A percentile compares a stretch with the other conserved stretches of the same genome.
Evolutionary conservation across 352 stramenopile species (phyloP).

Genomic region (Phytopythium oedochilum): DNA sequence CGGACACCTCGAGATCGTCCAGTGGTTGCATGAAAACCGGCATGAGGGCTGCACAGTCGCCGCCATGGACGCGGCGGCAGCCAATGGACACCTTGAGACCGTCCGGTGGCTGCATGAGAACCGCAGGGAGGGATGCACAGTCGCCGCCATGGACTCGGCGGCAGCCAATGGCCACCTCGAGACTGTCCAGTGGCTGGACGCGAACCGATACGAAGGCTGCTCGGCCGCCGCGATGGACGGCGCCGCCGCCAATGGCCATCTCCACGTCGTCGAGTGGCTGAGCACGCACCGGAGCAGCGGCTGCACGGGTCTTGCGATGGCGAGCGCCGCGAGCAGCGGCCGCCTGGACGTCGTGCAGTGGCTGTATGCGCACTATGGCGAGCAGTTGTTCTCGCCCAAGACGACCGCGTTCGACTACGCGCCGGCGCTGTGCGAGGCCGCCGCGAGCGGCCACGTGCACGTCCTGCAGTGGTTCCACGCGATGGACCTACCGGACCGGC

Average conservation of each 20-base stretch:
- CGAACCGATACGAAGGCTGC: slow-evolving; percentile 9
- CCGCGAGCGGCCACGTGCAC: slow-evolving; percentile 18
- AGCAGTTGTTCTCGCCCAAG: neutral
- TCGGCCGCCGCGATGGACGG: slow-evolving; percentile 17
- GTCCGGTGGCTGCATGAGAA: slow-evolving; percentile 18
- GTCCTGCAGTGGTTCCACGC: slow-evolving; percentile 21
- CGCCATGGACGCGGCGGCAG: slow-evolving; percentile 13
- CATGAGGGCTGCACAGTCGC: slow-evolving; percentile 13
- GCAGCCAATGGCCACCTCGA: slow-evolving; percentile 15
- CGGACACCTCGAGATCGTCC: neutral
- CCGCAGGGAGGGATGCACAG: slow-evolving; percentile 10
- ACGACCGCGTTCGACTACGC: slow-evolving; percentile 1
- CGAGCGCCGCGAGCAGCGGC: neutral
- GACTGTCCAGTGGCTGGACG: slow-evolving; percentile 14
- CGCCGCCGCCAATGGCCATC: slow-evolving; percentile 14
- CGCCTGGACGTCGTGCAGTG: slow-evolving; percentile 16
- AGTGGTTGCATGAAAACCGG: slow-evolving; percentile 21
- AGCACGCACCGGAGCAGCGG: slow-evolving; percentile 13
- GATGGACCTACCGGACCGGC: slow-evolving; percentile 4
- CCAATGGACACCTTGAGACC: slow-evolving; percentile 16
- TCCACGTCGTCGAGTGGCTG: slow-evolving; percentile 18
- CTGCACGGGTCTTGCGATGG: slow-evolving; percentile 14
- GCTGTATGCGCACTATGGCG: slow-evolving; percentile 6
- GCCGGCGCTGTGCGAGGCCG: slow-evolving; percentile 19
- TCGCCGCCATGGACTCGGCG: slow-evolving; percentile 12